Evolutionary conservation across 2,329 filamentous ascomycete genomes (phyloP).

Genomic region (Madurella fahalii): DNA sequence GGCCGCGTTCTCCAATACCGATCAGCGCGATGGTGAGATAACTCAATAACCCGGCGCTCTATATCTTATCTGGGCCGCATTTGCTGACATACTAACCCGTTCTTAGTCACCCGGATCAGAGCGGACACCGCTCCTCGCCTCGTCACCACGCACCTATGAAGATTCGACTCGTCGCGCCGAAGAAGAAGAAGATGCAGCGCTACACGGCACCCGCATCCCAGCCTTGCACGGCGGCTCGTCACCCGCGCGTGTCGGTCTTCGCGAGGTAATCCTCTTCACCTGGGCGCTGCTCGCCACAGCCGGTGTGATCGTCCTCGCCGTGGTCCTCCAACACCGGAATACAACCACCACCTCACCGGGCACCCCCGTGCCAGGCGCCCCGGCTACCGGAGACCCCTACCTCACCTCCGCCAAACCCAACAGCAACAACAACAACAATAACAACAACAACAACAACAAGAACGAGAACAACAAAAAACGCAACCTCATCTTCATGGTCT

Average conservation of each 20-base stretch:
- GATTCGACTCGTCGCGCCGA: constrained; percentile 30
- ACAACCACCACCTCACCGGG: constrained; percentile 38
- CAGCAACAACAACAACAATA: constrained; percentile 11
- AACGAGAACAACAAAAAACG: constrained; percentile 57
- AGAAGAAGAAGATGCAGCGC: constrained; percentile 32
- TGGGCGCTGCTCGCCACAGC: constrained; percentile 82
- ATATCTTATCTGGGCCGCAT: background rate
- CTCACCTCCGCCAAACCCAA: constrained; percentile 17
- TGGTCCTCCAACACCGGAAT: constrained; percentile 69
- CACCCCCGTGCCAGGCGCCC: constrained; percentile 28
- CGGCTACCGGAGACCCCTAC: constrained; percentile 30
- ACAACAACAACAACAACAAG: constrained; percentile 50
- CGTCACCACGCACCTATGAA: constrained; percentile 28
- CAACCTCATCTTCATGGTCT: constrained; percentile 98
- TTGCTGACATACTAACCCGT: background rate
- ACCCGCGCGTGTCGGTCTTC: constrained; percentile 40
- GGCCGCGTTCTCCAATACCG: background rate
- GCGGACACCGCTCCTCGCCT: constrained; percentile 41
- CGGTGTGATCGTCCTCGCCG: constrained; percentile 72
- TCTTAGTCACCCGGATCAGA: constrained; percentile 35
- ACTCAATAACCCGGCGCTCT: background rate
- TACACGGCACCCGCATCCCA: constrained; percentile 25
- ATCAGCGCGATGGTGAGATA: constrained; percentile 15
- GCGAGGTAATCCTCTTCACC: constrained; percentile 70
- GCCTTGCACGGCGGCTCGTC: background rate